These are phyloP conservation scores for Hemileia vastatrix DNA, from an alignment of 1,284 basidiomycete species.

Conservation along the genomic window DNA sequence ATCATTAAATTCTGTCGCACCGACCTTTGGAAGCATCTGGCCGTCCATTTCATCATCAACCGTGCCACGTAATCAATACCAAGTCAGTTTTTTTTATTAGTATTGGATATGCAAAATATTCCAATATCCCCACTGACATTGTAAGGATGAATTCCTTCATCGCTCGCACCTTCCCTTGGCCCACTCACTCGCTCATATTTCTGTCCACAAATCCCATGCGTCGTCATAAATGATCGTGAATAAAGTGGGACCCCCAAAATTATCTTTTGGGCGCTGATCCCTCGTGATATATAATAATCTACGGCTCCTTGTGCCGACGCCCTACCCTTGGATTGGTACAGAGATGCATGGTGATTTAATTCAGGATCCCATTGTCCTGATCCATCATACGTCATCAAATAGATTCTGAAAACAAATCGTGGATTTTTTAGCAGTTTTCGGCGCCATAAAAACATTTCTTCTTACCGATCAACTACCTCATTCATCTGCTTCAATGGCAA, in stretches of 20 bases:
- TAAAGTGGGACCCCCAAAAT: conserved; percentile 19
- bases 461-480: conserved; percentile 17
- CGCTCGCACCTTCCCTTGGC: conserved; percentile 8
- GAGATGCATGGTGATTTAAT: conserved; percentile 18
- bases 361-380: conserved; percentile 20
- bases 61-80: neutral
- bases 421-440: neutral
- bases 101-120: neutral
- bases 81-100: neutral
- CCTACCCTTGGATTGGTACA: conserved; percentile 1
- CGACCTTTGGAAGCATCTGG: conserved; percentile 8
- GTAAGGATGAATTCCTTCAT: conserved; percentile 21
- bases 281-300: conserved; percentile 19
- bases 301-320: conserved; percentile 10
- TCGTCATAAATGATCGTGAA: conserved; percentile 21
- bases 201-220: conserved; percentile 13
- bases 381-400: conserved; percentile 22
- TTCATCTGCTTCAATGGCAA: conserved; percentile 20
- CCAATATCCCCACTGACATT: conserved; percentile 5
- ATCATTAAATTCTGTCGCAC: conserved; percentile 19
- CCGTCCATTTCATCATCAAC: neutral
- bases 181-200: conserved; percentile 22
- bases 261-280: conserved; percentile 14
- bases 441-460: no score
- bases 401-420: neutral